Base-by-base conservation (phyloP, 306 rosid genomes). In the Carpinus viminea region DNA sequence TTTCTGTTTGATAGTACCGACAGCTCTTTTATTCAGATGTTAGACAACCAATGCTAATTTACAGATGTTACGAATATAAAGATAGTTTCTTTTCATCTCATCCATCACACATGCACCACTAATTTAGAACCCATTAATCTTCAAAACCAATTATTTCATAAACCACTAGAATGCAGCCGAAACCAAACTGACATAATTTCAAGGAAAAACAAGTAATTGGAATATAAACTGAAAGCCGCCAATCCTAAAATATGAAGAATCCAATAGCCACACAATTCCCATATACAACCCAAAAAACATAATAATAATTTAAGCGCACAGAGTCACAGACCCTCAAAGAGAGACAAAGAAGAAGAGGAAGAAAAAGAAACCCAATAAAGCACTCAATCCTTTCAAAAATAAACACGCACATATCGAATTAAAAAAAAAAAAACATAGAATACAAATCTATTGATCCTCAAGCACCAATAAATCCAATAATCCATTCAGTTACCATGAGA, bases 251-350 rank as follows among this genome's bases (percentile, higher is more conserved):
- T 1, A 56, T 28, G 48, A 74, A 55, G 34, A 12, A 78, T 8
- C 68, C 28, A 78, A 51, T 38, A 66, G 60, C n/a, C 53, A 65
- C 24, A 76, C 71, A 77, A 80, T 79, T 60, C 55, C 73, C 73
- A 76, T 56, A 28, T 2, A 72, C 76, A 77, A 53, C 46, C 72
- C 72, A 61, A 36, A 53, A 60, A 74, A 76, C 38, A 74, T 48
- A 12, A 26, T 46, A 21, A 9, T 20, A 20, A 66, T n/a, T 17
- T 70, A 16, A 53, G 6, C 31, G 34, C 12, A 21, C 34, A 2
- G 34, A 31, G 34, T 31, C 34, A 31, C 2, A 57, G 28, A 57
- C 5, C 16, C 64, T 57, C 64, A 57, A 57, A 24, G 34, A 21
- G 2, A 10, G 11, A n/a, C 50, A 47, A 11, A 48, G 3, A 48